Evolutionary conservation across 345 rosid genomes (phyloP).

Genomic region (Populus ilicifolia): DNA sequence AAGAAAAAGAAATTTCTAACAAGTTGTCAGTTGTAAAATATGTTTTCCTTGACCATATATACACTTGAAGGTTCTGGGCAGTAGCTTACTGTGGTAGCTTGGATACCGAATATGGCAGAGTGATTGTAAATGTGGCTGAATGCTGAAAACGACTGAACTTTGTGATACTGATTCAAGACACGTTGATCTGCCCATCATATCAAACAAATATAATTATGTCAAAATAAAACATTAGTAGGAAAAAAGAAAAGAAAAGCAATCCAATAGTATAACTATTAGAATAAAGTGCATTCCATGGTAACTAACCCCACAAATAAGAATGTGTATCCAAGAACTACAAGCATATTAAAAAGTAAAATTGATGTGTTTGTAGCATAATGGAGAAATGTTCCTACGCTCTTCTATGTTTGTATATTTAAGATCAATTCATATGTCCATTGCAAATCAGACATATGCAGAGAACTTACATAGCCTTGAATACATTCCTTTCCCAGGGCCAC

Average conservation of each 20-base stretch:
- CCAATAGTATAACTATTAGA: not conserved
- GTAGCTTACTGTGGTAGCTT: conserved; percentile 66
- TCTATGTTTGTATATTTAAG: too few relatives aligned
- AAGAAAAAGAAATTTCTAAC: not conserved
- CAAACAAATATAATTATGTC: conserved; percentile 3
- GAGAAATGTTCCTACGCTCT: not conserved
- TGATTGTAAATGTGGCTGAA: conserved; percentile 79
- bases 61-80: not conserved
- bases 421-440: not conserved
- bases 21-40: too few relatives aligned
- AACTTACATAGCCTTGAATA: conserved; percentile 86
- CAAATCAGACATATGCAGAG: not conserved
- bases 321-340: not conserved
- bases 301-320: not conserved
- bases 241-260: not conserved
- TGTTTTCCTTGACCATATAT: too few relatives aligned
- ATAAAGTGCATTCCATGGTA: not conserved
- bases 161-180: conserved; percentile 64
- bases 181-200: conserved; percentile 56
- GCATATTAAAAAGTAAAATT: not conserved
- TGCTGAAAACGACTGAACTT: conserved; percentile 75
- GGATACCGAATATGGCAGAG: conserved; percentile 71
- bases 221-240: not conserved
- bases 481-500: conserved; percentile 99
- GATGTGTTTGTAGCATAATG: not conserved